Evolutionary conservation across 805 yeast genomes (phyloP), one percentile per base, ranked within the genome.

Genomic region (Metschnikowia kunwiensis): DNA sequence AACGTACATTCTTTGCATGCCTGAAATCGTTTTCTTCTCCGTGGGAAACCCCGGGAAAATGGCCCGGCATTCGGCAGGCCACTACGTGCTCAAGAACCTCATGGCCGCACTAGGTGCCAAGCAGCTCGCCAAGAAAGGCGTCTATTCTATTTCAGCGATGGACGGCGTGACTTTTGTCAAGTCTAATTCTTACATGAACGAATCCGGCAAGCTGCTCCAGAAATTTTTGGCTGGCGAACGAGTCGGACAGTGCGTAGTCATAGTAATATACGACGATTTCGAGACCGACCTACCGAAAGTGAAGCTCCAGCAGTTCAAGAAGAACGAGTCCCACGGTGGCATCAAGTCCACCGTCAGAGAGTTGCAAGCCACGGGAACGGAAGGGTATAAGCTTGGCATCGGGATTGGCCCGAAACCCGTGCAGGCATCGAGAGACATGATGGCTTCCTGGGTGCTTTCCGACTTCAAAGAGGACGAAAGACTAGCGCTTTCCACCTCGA

Each of bases 351-450:
- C 63, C 11, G 31, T 34, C 7, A 30, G 39, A 2, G 51, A 34
- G 18, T 22, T 47, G 2, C 40, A 46, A 15, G 27, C 37, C 11
- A 21, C 22, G 14, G 40, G 38, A 13, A 13, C 43, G 1, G 33
- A 33, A 1, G 43, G 55, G 1, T 60, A 44, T 34, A 66, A 64
- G 43, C 47, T 67, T 13, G 71, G 68, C 0, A 44, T 67, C 3
- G 72, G 68, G 2, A 62, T 67, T 18, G 73, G 73, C 2, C 73
- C 73, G 5, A 67, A 66, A 40, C 73, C 72, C 1, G 30, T 30
- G 4, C 54, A 47, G 36, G 61, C 69, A 1, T 47, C 57, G 7
- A 53, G 50, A 25, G 64, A 58, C 30, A 50, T 57, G 3, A 65
- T 67, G 65, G 61, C 63, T 1, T 37, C 53, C 9, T 67, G 72